Percentiles rank a stretch among this genome's conserved stretches.
These are phyloP conservation scores for Penicillium lagena DNA, from an alignment of 495 filamentous ascomycete genomes.

Conservation along the genomic window DNA sequence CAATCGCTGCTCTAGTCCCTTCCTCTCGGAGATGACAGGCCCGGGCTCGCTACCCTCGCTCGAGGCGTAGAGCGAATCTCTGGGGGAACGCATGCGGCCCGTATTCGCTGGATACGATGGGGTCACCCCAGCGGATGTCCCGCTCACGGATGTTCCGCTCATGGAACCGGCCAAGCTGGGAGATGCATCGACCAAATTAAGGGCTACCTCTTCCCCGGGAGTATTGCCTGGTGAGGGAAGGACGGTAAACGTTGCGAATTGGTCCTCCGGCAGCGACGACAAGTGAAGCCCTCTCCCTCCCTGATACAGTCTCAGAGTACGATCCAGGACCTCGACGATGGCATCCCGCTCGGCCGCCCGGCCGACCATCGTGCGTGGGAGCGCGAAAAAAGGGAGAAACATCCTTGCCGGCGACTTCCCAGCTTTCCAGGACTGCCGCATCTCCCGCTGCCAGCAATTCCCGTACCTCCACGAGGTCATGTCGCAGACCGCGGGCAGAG, in stretches of 20 bases:
- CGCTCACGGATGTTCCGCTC: too few species aligned
- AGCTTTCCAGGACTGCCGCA: slow-evolving; percentile 46
- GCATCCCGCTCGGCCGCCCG: slow-evolving; percentile 46
- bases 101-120: too few species aligned
- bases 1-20: too few species aligned
- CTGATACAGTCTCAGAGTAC: slow-evolving; percentile 37
- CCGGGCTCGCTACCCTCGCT: too few species aligned
- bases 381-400: slow-evolving; percentile 67
- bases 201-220: too few species aligned
- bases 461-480: slow-evolving; percentile 58
- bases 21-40: too few species aligned
- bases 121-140: too few species aligned
- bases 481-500: slow-evolving; percentile 58
- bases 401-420: slow-evolving; percentile 56
- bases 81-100: too few species aligned
- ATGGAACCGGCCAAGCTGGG: too few species aligned
- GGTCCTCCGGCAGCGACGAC: slow-evolving; percentile 17
- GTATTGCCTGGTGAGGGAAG: too few species aligned
- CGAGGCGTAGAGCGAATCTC: too few species aligned
- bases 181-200: too few species aligned
- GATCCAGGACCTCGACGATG: slow-evolving; percentile 59
- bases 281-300: slow-evolving; percentile 29
- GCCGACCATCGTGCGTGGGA: slow-evolving; percentile 62
- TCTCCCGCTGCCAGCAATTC: slow-evolving; percentile 58
- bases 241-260: not conserved